Conservation (phyloP, 139 green algal genomes). For the Tetraselmis striata region DNA sequence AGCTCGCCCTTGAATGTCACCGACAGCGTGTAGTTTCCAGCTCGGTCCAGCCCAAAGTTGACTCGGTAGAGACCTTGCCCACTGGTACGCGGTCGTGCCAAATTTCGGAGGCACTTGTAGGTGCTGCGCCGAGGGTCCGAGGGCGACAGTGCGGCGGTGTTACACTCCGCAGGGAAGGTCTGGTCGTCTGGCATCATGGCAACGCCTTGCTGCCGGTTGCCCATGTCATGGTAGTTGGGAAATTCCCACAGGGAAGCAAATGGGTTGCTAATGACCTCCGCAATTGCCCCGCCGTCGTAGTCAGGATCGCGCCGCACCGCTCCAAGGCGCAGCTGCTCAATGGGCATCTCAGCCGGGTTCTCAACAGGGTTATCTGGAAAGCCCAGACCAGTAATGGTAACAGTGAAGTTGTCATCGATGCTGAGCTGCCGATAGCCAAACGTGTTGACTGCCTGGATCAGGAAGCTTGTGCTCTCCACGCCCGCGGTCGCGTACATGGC, state of each 20-base stretch:
- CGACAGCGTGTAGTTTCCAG: conserved; percentile 7
- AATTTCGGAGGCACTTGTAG: conserved; percentile 2
- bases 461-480: neutral
- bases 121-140: neutral
- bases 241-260: neutral
- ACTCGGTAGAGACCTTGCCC: conserved; percentile 5
- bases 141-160: neutral
- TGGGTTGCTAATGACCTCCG: conserved; percentile 8
- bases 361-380: neutral
- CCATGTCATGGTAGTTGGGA: conserved; percentile 12
- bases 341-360: conserved; percentile 6
- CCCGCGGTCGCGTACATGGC: conserved; percentile 4
- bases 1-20: conserved; percentile 6
- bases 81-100: neutral
- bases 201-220: neutral
- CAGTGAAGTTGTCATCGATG: conserved; percentile 15
- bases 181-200: neutral
- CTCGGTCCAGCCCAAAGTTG: conserved; percentile 3
- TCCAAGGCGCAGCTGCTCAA: neutral
- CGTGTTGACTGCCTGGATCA: conserved; percentile 6
- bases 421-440: conserved; percentile 3
- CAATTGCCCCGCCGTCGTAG: neutral
- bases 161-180: neutral
- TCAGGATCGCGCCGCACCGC: neutral
- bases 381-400: conserved; percentile 6